These are phyloP conservation scores for Xylaria digitata DNA, from an alignment of 2,329 filamentous ascomycete species.

Conservation along the genomic window DNA sequence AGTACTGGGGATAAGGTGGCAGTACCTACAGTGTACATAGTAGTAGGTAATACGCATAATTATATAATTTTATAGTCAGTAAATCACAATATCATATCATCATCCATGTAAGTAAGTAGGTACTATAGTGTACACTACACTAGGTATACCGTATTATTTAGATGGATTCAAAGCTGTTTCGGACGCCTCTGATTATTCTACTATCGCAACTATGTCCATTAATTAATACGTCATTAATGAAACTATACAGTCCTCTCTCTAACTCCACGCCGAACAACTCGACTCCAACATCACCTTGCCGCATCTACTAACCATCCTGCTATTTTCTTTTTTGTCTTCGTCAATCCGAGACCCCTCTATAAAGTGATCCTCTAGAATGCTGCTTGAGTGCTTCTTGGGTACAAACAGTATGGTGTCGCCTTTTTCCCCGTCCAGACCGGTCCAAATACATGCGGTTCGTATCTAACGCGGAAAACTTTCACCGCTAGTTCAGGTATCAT, in stretches of 20 bases:
- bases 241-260: constrained; percentile 11
- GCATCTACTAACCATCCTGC: neutral
- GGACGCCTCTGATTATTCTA: neutral
- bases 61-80: no score
- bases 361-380: constrained; percentile 30
- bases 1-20: no score
- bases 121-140: no score
- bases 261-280: neutral
- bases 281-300: neutral
- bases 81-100: neutral
- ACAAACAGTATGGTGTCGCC: constrained; percentile 7
- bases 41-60: no score
- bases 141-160: no score
- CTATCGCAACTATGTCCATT: neutral
- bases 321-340: constrained; percentile 30
- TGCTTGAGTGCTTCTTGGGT: neutral
- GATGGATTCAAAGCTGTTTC: no score
- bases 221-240: constrained; percentile 4
- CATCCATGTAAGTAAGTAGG: no score
- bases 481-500: constrained; percentile 47
- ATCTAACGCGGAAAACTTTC: constrained; percentile 25
- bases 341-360: constrained; percentile 28
- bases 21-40: no score
- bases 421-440: constrained; percentile 14
- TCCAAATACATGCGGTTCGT: constrained; percentile 19